A percentile compares a stretch with the other conserved stretches of the same genome.
These are phyloP conservation scores for Ballota nigra DNA, from an alignment of 257 asterid species.

Conservation along the genomic window DNA sequence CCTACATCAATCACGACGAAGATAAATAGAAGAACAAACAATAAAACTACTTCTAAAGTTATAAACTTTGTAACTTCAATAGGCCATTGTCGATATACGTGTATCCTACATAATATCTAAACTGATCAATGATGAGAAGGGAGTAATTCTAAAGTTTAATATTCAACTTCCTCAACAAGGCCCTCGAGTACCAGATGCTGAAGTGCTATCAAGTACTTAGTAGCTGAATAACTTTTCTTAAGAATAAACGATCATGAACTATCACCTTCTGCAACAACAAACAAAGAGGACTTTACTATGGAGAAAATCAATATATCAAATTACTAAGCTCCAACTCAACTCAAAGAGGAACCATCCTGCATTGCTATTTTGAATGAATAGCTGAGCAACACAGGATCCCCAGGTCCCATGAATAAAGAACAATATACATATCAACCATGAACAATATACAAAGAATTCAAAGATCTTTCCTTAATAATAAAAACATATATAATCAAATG, in stretches of 20 bases:
- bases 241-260: slow-evolving; percentile 62
- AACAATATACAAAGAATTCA: too few species aligned
- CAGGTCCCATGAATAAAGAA: too few species aligned
- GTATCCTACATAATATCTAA: neutral
- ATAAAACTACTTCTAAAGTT: neutral
- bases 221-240: slow-evolving; percentile 37
- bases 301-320: neutral
- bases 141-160: neutral
- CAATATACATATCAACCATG: too few species aligned
- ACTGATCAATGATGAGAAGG: neutral
- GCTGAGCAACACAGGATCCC: too few species aligned
- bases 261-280: slow-evolving; percentile 38
- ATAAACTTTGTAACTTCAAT: neutral
- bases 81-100: neutral
- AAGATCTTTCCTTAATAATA: too few species aligned
- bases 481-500: too few species aligned
- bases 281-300: neutral
- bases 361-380: too few species aligned
- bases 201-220: slow-evolving; percentile 74
- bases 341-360: too few species aligned
- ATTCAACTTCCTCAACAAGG: slow-evolving; percentile 30
- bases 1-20: neutral
- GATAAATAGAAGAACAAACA: neutral
- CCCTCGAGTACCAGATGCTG: slow-evolving; percentile 73
- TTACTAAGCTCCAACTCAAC: slow-evolving; percentile 2